Evolutionary conservation across 2,329 filamentous ascomycete species (phyloP), one percentile per base, ranked within the genome.

Genomic region (Didymella keratinophila): DNA sequence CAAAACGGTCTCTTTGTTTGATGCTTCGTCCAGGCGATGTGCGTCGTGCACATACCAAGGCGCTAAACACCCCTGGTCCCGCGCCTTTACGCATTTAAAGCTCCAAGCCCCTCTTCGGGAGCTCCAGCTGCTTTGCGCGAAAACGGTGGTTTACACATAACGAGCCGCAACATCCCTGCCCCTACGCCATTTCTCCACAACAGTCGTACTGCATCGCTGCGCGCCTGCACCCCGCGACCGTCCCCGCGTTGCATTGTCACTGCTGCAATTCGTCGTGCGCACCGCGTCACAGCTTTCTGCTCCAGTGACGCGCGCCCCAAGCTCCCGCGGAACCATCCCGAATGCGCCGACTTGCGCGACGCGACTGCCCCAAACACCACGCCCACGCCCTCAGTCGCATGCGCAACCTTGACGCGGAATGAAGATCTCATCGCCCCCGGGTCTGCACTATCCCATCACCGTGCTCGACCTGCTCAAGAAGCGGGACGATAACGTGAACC

Each of bases 361-460:
- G 69, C 71, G 66, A 60, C 67, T 59, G 51, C 63, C 61, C 61
- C 60, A 53, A 58, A 54, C 56, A 59, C 53, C 28, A 60, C 59
- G 50, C 28, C 32, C 41, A 41, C 57, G 20, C 48, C 27, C 39
- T 14, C 53, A 41, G n/a, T n/a, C 68, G 69, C 72, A 74, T 74
- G 74, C 67, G 70, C 68, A 63, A 65, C 64, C 66, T 52, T 63
- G 59, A 52, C 58, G 57, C 70, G 73, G 70, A 71, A 83, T 83
- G 81, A 80, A 79, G 76, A 76, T 83, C 67, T 70, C 71, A 72
- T 82, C 81, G 47, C 79, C 80, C 61, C 71, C 75, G 60, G 75
- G 74, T 78, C 86, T 97, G 68, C 90, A 90, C 78, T 99, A 98
- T 79, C 95, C 95, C 70, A 93, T 98, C 78, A 96, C 90, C 68